These are phyloP conservation scores for Neopestalotiopsis rosae DNA, from an alignment of 2,329 filamentous ascomycete species.

Conservation along the genomic window DNA sequence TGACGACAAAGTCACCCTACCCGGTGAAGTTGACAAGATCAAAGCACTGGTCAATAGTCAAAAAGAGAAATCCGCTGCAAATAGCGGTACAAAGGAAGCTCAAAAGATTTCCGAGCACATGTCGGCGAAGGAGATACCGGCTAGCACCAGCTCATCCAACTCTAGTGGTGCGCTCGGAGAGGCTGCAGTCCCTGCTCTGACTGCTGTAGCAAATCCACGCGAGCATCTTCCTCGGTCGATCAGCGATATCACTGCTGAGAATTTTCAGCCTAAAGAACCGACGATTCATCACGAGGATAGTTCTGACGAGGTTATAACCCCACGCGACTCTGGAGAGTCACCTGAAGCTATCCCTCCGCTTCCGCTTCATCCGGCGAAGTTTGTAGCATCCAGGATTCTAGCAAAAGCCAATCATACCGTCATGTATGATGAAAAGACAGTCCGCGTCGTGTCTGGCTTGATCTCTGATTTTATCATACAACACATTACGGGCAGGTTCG, in stretches of 20 bases:
- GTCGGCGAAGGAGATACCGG: constrained; percentile 21
- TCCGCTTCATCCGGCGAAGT: constrained; percentile 52
- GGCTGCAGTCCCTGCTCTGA: constrained; percentile 53
- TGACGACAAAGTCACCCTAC: constrained; percentile 77
- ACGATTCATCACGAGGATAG: constrained; percentile 28
- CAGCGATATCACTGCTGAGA: constrained; percentile 42
- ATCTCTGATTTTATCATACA: constrained; percentile 81
- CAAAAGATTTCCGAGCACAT: background rate
- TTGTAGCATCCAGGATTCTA: constrained; percentile 74
- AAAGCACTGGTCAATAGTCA: constrained; percentile 42
- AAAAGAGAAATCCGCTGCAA: constrained; percentile 15
- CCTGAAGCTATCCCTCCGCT: constrained; percentile 51
- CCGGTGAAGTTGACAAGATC: constrained; percentile 73
- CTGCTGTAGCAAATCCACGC: constrained; percentile 31
- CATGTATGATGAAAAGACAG: constrained; percentile 78
- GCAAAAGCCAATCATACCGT: constrained; percentile 81
- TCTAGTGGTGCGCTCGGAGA: constrained; percentile 42
- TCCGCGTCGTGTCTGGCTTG: constrained; percentile 78
- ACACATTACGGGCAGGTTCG: constrained; percentile 78
- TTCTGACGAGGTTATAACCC: constrained; percentile 50
- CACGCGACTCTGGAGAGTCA: constrained; percentile 49
- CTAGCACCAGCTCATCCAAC: background rate
- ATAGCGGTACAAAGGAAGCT: background rate
- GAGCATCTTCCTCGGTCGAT: constrained; percentile 43
- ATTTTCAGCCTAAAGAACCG: constrained; percentile 39